Evolutionary conservation across 2,329 filamentous ascomycete genomes (phyloP), one percentile per base, ranked within the genome.

Genomic region (Didymella arachidicola): DNA sequence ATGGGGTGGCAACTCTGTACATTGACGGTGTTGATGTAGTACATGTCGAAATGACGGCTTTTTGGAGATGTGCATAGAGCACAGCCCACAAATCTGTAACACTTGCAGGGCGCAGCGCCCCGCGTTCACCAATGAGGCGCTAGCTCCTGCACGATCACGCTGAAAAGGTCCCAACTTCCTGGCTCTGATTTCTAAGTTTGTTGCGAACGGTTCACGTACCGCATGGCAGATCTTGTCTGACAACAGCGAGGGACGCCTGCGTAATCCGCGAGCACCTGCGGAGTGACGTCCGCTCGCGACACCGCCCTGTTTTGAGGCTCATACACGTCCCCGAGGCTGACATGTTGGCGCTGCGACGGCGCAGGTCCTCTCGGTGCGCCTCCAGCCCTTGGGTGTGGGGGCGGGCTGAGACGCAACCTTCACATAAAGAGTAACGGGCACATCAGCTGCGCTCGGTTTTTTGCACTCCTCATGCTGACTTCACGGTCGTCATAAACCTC

Each of bases 261-360:
- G 38, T 14, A 4, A 41, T 14, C 38, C 19, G 38, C 38, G 38
- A 41, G 4, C 18, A 30, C 30, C 39, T 30, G 38, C 55, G 30
- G 44, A 53, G 49, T 29, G 39, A 49, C 25, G 30, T 30, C 39
- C 19, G 50, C 26, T 46, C 41, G 38, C 39, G 39, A 45, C 56
- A 59, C 41, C 53, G 56, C 56, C 56, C 45, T 49, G 25, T 41
- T 45, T 16, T 59, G 56, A 53, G 56, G 50, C 45, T 59, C 45
- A 50, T 53, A 50, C 45, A 29, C 25, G n/a, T 34, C 16, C 27
- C 25, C n/a, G 19, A 59, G 50, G 50, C 50, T 59, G 50, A 50
- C 50, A 41, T 53, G 38, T 38, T 25, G 38, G 25, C 47, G 49
- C 29, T 32, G 44, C 16, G 36, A 36, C 32, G 32, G 32, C 32